Evolutionary conservation across 1,139 yeast genomes (phyloP), one percentile per base, ranked within the genome.

Genomic region (Saccharomyces pastorianus): DNA sequence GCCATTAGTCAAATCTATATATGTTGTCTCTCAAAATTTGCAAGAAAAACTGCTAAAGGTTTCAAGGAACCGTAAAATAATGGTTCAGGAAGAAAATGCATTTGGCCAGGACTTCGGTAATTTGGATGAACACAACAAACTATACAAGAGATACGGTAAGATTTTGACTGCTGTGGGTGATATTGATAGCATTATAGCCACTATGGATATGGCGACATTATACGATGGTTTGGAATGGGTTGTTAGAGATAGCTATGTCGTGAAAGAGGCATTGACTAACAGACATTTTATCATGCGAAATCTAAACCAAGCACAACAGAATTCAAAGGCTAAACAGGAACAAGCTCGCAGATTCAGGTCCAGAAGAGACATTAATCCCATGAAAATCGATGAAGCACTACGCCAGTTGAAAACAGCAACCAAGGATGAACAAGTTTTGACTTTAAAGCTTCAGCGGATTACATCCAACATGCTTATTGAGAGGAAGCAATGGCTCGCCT

Each of bases 211-310:
- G 72, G 93, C 93, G 0, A 78, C 86, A 2, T 70, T 91, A 50
- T 90, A 89, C 1, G 98, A 91, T 63, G 88, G 88, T 0, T 69
- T 89, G 11, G 81, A 76, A 56, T 75, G 80, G 64, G 73, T 89
- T 41, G 74, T 83, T 5, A 79, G 81, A 56, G 97, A 91, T 63
- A 84, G 93, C 26, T 93, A 86, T 69, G 85, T 87, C 58, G 87
- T 91, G 53, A 95, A 93, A 69, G 99, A 93, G 70, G 87, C 96
- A 0, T 74, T 93, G 55, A 95, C 99, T 0, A 91, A 91, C 70
- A 78, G 99, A 55, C 96, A 95, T 70, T 75, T 93, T 55, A 73
- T 93, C 49, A 93, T 93, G 96, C 78, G 97, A 55, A 99, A 95
- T 61, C 75, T 89, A 52, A 67, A 81, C 27, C 87, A 82, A 64